A percentile compares a stretch with the other conserved stretches of the same genome.
Evolutionary conservation across 257 asterid species (phyloP).

Genomic region (Voacanga thouarsii): DNA sequence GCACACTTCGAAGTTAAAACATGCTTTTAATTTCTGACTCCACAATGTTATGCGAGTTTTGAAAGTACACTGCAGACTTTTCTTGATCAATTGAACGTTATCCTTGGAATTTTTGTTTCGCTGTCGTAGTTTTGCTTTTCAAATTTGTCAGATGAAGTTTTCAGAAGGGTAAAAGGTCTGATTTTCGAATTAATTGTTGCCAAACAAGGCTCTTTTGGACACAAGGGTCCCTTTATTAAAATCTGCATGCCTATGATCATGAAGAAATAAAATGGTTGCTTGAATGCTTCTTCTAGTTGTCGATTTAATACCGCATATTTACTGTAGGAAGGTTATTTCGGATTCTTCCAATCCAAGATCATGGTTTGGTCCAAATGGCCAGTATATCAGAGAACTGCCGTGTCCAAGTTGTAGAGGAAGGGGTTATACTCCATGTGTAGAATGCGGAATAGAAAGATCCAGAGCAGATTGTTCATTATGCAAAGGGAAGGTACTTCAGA

Average conservation of each 20-base stretch:
- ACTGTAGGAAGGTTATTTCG: conserved; percentile 54
- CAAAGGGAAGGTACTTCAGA: conserved; percentile 60
- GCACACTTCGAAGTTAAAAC: neutral
- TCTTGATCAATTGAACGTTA: neutral
- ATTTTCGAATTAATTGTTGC: neutral
- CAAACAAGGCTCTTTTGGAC: neutral
- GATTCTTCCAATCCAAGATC: conserved; percentile 65
- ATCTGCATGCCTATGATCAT: neutral
- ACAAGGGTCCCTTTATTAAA: neutral
- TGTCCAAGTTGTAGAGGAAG: conserved; percentile 97
- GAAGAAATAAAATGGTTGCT: neutral
- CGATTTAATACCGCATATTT: conserved; percentile 10
- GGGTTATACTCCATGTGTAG: conserved; percentile 83
- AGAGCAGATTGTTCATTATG: conserved; percentile 75
- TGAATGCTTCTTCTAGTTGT: neutral
- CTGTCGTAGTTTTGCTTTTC: neutral
- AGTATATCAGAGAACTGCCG: conserved; percentile 84
- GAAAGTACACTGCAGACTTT: neutral
- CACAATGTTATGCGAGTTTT: neutral
- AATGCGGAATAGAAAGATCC: conserved; percentile 92
- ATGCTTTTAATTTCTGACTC: neutral
- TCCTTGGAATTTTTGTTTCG: neutral
- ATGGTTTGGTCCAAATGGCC: conserved; percentile 98
- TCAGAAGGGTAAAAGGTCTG: neutral
- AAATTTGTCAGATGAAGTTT: neutral